Conservation (phyloP, 768 basidiomycete genomes). For the Lactifluus piperatus region DNA sequence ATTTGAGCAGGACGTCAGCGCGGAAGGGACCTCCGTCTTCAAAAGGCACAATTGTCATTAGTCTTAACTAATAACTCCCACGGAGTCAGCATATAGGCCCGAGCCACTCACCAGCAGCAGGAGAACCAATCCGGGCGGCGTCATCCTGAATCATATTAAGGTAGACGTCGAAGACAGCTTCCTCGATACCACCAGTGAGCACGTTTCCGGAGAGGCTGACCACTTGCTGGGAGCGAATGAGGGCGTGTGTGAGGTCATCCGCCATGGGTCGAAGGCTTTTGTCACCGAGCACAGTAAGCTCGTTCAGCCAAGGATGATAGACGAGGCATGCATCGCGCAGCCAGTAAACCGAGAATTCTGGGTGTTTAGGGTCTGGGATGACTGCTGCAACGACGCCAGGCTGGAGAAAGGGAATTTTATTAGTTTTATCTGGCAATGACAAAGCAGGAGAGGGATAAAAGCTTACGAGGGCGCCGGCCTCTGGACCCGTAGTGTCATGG, state of each 20-base stretch:
- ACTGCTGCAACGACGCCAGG: constrained; percentile 1
- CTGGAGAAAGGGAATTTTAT: background rate
- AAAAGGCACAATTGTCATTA: too few species aligned
- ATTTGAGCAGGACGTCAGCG: constrained; percentile 5
- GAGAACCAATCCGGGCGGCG: constrained; percentile 4
- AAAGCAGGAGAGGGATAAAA: background rate
- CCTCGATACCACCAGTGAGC: constrained; percentile 8
- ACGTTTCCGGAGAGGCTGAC: constrained; percentile 10
- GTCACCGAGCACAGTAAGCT: constrained; percentile 8
- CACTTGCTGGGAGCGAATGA: constrained; percentile 10
- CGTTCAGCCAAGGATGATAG: constrained; percentile 10
- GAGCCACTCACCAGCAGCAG: constrained; percentile 6
- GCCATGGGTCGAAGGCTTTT: constrained; percentile 4
- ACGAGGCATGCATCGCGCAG: constrained; percentile 11
- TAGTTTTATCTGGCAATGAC: background rate
- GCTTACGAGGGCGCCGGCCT: constrained; percentile 6
- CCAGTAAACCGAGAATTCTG: constrained; percentile 11
- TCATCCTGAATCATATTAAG: background rate
- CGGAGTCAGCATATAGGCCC: too few species aligned
- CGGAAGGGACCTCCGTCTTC: constrained; percentile 10
- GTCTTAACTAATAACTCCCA: background rate
- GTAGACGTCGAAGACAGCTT: constrained; percentile 6
- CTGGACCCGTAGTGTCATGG: constrained; percentile 11
- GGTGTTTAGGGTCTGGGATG: constrained; percentile 9
- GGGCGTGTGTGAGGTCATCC: constrained; percentile 8